Base-by-base conservation (phyloP, 805 yeast genomes). In the Candida endomychidarum region DNA sequence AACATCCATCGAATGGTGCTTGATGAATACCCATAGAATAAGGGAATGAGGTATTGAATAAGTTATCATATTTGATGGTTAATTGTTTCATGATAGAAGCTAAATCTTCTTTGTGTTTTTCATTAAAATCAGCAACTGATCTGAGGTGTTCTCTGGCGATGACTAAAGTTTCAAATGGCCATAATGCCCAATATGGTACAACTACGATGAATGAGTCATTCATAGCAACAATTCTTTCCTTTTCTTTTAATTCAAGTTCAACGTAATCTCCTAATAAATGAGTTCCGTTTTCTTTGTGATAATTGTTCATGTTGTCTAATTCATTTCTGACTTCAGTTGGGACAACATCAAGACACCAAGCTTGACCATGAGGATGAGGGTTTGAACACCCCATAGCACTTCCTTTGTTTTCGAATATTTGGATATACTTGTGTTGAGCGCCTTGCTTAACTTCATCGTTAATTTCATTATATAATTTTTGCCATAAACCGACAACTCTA, bases 21-120 rank as follows among this genome's bases (percentile, higher is more conserved):
- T 84, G 91, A 60, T 83, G 91, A 12, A 84, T 60, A 11, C 91
- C 91, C 90, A 84, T 83, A 0, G 88, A 82, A 60, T 83, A 84
- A 2, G 90, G 90, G 68, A 84, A 83, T 21, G 78, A 74, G 4
- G 86, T 77, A 56, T 73, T 64, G 58, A 83, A 83, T 40, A 83
- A 65, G 55, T 83, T 83, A 61, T 83, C 90, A 61, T 83, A 83
- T 46, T 79, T 77, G 26, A 70, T 73, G 3, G 90, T 82, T 43
- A 81, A 62, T 25, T 53, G 51, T 46, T 74, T 72, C 45, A 82
- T 49, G 17, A 78, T 68, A 9, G 61, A 56, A 1, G 88, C 87
- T 48, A 83, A 70, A 47, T 81, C 86, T 3, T 28, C 14, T 41
- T 67, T 70, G 46, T 83, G 77, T 42, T 61, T 57, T 4, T 61